Conservation (phyloP, 2,329 filamentous ascomycete genomes). For the Pseudocercospora fijiensis region DNA sequence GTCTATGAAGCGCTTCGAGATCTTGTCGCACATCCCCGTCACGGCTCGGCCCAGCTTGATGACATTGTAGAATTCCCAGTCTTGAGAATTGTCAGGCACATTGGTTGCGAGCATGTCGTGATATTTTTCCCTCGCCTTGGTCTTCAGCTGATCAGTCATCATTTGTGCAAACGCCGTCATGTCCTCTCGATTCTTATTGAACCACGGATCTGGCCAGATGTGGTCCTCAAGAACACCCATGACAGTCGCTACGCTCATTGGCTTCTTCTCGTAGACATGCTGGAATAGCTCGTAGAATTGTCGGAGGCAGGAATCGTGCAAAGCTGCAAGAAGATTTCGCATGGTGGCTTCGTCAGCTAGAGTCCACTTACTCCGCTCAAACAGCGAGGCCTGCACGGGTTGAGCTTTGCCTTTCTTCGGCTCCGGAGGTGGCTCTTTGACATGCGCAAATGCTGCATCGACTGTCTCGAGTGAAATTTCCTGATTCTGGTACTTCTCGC, state of each 20-base stretch:
- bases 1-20: conserved; percentile 87
- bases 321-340: conserved; percentile 68
- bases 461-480: conserved; percentile 79
- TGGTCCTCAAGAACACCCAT: conserved; percentile 81
- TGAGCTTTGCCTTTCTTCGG: conserved; percentile 48
- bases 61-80: conserved; percentile 89
- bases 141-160: conserved; percentile 68
- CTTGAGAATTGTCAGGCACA: conserved; percentile 74
- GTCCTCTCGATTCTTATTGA: conserved; percentile 68
- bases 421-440: conserved; percentile 66
- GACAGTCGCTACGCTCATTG: conserved; percentile 74
- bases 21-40: conserved; percentile 79
- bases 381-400: conserved; percentile 50
- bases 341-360: conserved; percentile 57
- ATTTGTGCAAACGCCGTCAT: conserved; percentile 69
- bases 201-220: conserved; percentile 74
- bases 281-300: conserved; percentile 87
- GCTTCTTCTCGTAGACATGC: conserved; percentile 84
- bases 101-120: conserved; percentile 73
- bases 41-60: conserved; percentile 85
- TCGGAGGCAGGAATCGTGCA: conserved; percentile 80
- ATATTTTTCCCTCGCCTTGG: conserved; percentile 77
- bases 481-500: conserved; percentile 80
- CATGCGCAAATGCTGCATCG: conserved; percentile 76
- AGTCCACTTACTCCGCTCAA: conserved; percentile 54